Evolutionary conservation across 306 rosid species (phyloP), one percentile per base, ranked within the genome.

Genomic region (Dicorynia guianensis): DNA sequence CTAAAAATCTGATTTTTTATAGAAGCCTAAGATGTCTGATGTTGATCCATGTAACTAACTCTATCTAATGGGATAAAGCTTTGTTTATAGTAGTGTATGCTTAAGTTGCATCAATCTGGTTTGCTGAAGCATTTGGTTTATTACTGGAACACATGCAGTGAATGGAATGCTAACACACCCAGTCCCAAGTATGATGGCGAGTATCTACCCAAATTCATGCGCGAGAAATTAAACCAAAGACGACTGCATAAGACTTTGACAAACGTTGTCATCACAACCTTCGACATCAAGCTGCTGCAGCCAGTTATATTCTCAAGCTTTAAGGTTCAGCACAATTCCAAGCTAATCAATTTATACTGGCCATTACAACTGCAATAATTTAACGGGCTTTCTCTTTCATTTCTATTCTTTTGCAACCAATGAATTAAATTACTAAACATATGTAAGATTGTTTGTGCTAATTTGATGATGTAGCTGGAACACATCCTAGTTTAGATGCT

Each of bases 261-360:
- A 0, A 74, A 69, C 25, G 75, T 74, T 52, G 80, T 82, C n/a
- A 77, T 82, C 11, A 82, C 86, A 46, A 19, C 80, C n/a, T 82
- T 67, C 10, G 83, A 83, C 39, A 2, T 83, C 36, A 17, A 55
- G 49, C 58, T 4, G 6, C 18, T 70, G 2, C 70, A 74, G 3
- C 80, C 80, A 13, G 60, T 61, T 10, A 49, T 83, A 13, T 83
- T 78, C 63, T 83, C 86, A 56, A 78, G 13, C 43, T 68, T 46
- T 18, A 54, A 69, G 86, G 83, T 79, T 77, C 2, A 50, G n/a
- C 4, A 17, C 50, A 25, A 25, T 25, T 25, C 30, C 30, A 1
- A 25, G 30, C 2, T 25, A 25, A 25, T 25, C 30, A 2, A 25
- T 25, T 25, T 25, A 25, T 25, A 2, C 30, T 25, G 30, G 30